A percentile compares a stretch with the other conserved stretches of the same genome.
These are phyloP conservation scores for Hortiboletus campestris DNA, from an alignment of 768 basidiomycete species.

Conservation along the genomic window DNA sequence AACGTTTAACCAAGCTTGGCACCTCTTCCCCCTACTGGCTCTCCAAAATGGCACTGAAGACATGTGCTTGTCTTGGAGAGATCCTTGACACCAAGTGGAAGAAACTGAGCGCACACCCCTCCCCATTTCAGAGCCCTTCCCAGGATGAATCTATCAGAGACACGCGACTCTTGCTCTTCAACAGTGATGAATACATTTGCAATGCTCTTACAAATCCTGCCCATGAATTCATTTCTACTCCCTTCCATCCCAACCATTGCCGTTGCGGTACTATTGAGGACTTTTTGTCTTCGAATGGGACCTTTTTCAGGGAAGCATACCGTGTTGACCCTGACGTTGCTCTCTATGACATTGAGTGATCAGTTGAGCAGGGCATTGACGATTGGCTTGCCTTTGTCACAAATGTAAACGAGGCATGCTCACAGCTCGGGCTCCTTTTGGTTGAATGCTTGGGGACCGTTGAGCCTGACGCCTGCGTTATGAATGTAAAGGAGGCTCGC, in stretches of 20 bases:
- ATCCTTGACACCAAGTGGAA: not conserved
- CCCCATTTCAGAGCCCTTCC: not conserved
- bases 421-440: slow-evolving; percentile 17
- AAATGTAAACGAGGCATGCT: slow-evolving; percentile 1
- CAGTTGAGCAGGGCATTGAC: slow-evolving; percentile 30
- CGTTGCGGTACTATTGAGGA: slow-evolving; percentile 5
- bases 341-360: slow-evolving; percentile 38
- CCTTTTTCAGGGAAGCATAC: slow-evolving; percentile 3
- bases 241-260: not conserved
- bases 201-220: not conserved
- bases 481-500: too few species aligned
- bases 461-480: too few species aligned
- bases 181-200: not conserved
- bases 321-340: slow-evolving; percentile 10
- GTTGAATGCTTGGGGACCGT: slow-evolving; percentile 22
- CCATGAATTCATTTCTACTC: not conserved
- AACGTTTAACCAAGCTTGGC: slow-evolving; percentile 16
- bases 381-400: slow-evolving; percentile 28
- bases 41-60: not conserved
- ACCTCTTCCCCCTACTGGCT: not conserved
- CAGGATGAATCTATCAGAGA: not conserved
- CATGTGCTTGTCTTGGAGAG: not conserved
- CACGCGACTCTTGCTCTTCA: not conserved
- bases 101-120: not conserved
- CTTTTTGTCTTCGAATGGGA: slow-evolving; percentile 12